Evolutionary conservation across 306 rosid genomes (phyloP), one percentile per base, ranked within the genome.

Genomic region (Inga oerstediana): DNA sequence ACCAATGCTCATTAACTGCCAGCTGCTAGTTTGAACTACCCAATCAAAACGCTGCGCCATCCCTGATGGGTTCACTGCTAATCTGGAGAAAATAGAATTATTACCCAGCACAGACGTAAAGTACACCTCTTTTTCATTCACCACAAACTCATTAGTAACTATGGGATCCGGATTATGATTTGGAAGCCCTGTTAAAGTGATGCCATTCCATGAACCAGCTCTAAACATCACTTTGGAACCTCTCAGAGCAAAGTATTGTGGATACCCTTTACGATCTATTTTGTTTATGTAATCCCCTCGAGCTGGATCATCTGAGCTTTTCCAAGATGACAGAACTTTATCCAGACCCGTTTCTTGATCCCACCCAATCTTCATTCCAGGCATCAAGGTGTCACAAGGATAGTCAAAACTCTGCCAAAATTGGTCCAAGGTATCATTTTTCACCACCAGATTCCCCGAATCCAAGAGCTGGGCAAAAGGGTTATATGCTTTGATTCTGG

Each of bases 351-450:
- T 81, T 27, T 24, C 62, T 7, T 39, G 49, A 48, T 81, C 22
- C 80, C 85, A 62, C 5, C 88, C 85, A 49, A 85, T 45, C 66
- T 81, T 85, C 85, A 77, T 85, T 30, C 81, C 81, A 8, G 74
- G 78, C 7, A 65, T 68, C 19, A 81, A 49, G 3, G 82, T 72
- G 19, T 85, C 82, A 16, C 88, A 14, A 0, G 82, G 85, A 35
- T 81, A 24, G 54, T 85, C 82, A 52, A 81, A 81, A 72, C 85
- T 77, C 82, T 77, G 88, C 27, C 27, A 24, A 24, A 24, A 24
- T 24, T 24, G 27, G 27, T 24, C 27, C 27, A 24, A 24, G 27
- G 27, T 24, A 24, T 24, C 27, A 24, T 24, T 48, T 64, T 49
- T 80, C 9, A 79, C 75, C 45, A 86, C 77, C 24, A 86, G 75